Conservation (phyloP, 495 filamentous ascomycete species). For the Copromyces sp. region DNA sequence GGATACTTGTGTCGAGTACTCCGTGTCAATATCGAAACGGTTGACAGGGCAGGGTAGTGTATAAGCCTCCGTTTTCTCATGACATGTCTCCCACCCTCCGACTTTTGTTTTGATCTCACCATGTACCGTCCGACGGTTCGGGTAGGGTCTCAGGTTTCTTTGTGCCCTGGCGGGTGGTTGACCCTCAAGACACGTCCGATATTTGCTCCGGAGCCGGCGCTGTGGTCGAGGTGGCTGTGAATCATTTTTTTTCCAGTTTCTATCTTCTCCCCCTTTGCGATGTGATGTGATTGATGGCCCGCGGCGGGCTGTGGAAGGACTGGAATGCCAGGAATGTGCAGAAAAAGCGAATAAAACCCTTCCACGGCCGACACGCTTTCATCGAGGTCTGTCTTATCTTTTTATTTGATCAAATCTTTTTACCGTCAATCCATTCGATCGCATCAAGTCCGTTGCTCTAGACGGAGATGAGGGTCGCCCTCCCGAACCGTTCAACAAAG, state of each 20-base stretch:
- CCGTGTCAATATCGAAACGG: neutral
- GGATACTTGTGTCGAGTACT: neutral
- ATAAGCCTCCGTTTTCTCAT: neutral
- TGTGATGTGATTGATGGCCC: neutral
- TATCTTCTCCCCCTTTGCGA: neutral
- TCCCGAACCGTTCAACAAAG: neutral
- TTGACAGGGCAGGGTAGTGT: neutral
- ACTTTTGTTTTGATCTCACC: neutral
- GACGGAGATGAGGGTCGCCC: neutral
- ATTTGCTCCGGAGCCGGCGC: neutral
- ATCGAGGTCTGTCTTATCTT: neutral
- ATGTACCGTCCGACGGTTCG: neutral
- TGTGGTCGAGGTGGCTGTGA: neutral
- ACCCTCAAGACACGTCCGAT: neutral
- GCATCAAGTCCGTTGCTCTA: neutral
- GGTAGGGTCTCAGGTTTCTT: neutral
- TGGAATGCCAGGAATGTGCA: neutral
- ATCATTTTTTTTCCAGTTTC: neutral
- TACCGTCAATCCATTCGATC: no score
- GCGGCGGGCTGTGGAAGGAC: neutral
- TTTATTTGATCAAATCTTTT: neutral
- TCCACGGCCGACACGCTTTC: neutral
- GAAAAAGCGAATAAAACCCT: neutral
- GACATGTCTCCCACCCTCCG: neutral
- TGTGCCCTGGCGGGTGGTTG: neutral